Conservation (phyloP, 805 yeast genomes). For the Wickerhamiella azymoides region DNA sequence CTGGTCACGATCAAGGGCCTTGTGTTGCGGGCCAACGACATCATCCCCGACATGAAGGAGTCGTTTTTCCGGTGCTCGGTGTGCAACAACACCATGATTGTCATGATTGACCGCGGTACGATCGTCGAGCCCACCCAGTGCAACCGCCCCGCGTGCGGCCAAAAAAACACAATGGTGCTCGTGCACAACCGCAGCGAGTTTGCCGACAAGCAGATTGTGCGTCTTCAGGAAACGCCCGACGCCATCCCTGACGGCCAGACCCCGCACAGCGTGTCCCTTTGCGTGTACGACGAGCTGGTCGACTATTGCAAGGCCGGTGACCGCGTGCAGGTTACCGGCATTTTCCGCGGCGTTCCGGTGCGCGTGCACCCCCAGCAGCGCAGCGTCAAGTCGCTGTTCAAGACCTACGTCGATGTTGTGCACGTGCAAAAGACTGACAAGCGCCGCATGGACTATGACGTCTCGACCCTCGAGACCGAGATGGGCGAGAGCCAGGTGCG, state of each 20-base stretch:
- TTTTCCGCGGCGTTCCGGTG: slow-evolving; percentile 85
- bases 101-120: slow-evolving; percentile 87
- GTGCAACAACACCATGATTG: slow-evolving; percentile 83
- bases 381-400: slow-evolving; percentile 68
- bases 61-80: slow-evolving; percentile 93
- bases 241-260: slow-evolving; percentile 97
- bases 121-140: slow-evolving; percentile 88
- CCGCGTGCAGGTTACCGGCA: slow-evolving; percentile 87
- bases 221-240: slow-evolving; percentile 92
- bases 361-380: slow-evolving; percentile 76
- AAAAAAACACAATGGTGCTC: slow-evolving; percentile 73
- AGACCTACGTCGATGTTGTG: slow-evolving; percentile 88
- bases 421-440: slow-evolving; percentile 80
- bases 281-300: slow-evolving; percentile 91
- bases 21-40: slow-evolving; percentile 74
- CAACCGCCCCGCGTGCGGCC: slow-evolving; percentile 78
- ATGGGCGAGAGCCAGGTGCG: slow-evolving; percentile 36
- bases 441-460: slow-evolving; percentile 68
- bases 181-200: slow-evolving; percentile 86
- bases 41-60: slow-evolving; percentile 94
- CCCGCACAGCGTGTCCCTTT: slow-evolving; percentile 86
- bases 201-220: slow-evolving; percentile 90
- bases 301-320: slow-evolving; percentile 95
- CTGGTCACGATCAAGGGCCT: slow-evolving; percentile 83
- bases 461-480: slow-evolving; percentile 37